A percentile compares a stretch with the other conserved stretches of the same genome.
These are phyloP conservation scores for Yamadazyma aaseri DNA, from an alignment of 1,139 yeast species.

Conservation along the genomic window DNA sequence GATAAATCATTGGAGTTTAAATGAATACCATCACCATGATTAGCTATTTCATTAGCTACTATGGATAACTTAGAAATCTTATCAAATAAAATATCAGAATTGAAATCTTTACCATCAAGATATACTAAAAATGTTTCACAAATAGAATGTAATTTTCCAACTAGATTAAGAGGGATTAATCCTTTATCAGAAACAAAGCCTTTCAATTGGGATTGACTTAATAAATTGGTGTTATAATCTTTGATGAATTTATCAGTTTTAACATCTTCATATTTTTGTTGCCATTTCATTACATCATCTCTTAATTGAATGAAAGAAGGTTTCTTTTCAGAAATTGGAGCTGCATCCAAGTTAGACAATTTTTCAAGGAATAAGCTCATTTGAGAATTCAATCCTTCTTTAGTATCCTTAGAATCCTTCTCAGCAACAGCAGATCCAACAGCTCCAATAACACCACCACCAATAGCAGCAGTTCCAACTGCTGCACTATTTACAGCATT, in stretches of 20 bases:
- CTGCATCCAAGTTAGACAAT: slow-evolving; percentile 18
- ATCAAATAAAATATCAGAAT: slow-evolving; percentile 51
- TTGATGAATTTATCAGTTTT: slow-evolving; percentile 29
- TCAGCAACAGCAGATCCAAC: slow-evolving; percentile 5
- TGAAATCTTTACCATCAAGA: slow-evolving; percentile 31
- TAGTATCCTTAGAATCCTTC: not conserved
- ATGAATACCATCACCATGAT: slow-evolving; percentile 37
- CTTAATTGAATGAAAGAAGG: slow-evolving; percentile 25
- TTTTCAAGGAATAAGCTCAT: slow-evolving; percentile 22
- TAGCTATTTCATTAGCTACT: slow-evolving; percentile 47
- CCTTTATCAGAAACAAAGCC: slow-evolving; percentile 40
- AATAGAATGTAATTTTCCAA: slow-evolving; percentile 47
- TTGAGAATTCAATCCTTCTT: slow-evolving; percentile 10
- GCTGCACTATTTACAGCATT: slow-evolving; percentile 1
- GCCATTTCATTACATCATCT: slow-evolving; percentile 42
- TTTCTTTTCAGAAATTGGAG: slow-evolving; percentile 10
- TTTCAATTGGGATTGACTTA: slow-evolving; percentile 26
- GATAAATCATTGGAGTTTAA: slow-evolving; percentile 37
- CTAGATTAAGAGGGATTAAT: slow-evolving; percentile 41
- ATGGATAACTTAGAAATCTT: slow-evolving; percentile 53
- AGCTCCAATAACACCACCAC: slow-evolving; percentile 5
- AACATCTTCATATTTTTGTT: slow-evolving; percentile 43
- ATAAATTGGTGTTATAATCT: slow-evolving; percentile 23
- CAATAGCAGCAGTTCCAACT: slow-evolving; percentile 5
- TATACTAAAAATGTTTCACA: slow-evolving; percentile 44